Percentiles rank a stretch among this genome's conserved stretches.
Conservation (phyloP, 2,329 filamentous ascomycete species). For the Cladosporium phlei region DNA sequence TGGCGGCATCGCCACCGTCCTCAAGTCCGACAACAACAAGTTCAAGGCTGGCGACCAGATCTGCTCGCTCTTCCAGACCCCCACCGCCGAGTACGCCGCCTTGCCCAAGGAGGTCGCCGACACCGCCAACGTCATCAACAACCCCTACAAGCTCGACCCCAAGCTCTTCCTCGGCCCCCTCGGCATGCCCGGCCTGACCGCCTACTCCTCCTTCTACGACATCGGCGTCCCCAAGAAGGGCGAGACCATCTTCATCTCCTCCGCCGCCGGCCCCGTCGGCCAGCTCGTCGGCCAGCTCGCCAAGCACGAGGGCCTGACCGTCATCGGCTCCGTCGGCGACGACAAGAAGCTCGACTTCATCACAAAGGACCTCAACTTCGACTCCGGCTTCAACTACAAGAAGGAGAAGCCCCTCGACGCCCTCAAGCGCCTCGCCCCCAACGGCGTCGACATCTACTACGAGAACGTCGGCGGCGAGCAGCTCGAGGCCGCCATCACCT, state of each 20-base stretch:
- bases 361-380: conserved; percentile 62
- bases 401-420: conserved; percentile 67
- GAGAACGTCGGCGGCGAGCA: conserved; percentile 74
- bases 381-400: conserved; percentile 84
- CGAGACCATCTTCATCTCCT: conserved; percentile 77
- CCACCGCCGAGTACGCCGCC: conserved; percentile 57
- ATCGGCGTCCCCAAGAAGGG: conserved; percentile 71
- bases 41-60: conserved; percentile 67
- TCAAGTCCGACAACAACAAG: conserved; percentile 61
- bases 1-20: conserved; percentile 59
- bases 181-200: conserved; percentile 71
- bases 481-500: conserved; percentile 61
- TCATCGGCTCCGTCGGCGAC: conserved; percentile 74
- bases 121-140: conserved; percentile 55
- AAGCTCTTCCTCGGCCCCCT: conserved; percentile 69
- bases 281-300: conserved; percentile 79
- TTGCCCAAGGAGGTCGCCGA: conserved; percentile 46
- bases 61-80: conserved; percentile 14
- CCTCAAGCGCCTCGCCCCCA: conserved; percentile 63
- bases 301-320: conserved; percentile 72
- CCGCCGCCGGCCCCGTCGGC: conserved; percentile 75
- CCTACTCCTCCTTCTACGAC: conserved; percentile 68
- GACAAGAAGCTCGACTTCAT: conserved; percentile 48
- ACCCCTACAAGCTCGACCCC: conserved; percentile 63
- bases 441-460: conserved; percentile 79